Base-by-base conservation (phyloP, 2,329 filamentous ascomycete genomes). In the Fusarium palustre region DNA sequence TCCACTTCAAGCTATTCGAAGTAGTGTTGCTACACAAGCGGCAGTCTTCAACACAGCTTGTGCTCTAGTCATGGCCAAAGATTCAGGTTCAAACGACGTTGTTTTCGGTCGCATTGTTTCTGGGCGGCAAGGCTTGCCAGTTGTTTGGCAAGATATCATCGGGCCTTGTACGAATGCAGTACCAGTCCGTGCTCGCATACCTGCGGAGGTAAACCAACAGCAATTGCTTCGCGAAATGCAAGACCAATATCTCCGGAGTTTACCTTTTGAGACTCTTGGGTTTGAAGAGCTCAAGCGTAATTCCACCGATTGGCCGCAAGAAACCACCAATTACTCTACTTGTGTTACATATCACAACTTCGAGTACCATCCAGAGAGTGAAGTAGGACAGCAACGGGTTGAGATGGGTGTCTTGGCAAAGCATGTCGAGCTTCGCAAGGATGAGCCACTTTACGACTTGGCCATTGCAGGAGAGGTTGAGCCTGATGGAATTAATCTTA, bases 91-190 rank as follows among this genome's bases (percentile, higher is more conserved):
- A 0, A 30, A 24, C 0, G 59, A 74, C 11, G 59, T 74, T 5
- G 49, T 74, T 34, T 72, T 74, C 4, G 65, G 71, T 16, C 60
- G 60, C 2, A 58, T 72, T 24, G 69, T 74, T 0, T 74, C 71
- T 3, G 69, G 69, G 3, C 61, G 71, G 7, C 60, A 72, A 18
- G 62, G 54, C 0, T 20, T 71, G 1, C 70, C 71, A 0, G 42
- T 46, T 8, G 48, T 15, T 39, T 66, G 55, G 12, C 71, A 72
- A 20, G 39, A 63, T 15, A 59, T 74, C 3, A 48, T 74, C 22
- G 63, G 63, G 0, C 59, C 63, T 8, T 64, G 59, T 7, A 64
- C 54, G 0, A 66, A 66, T 5, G 48, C 38, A 9, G 59, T 64
- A 3, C 59, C 63, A 0, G 59, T 64, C 1, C 63, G 33, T 5